These are phyloP conservation scores for Aspergillus pseudonomiae DNA, from an alignment of 2,329 filamentous ascomycete genomes.

Conservation along the genomic window DNA sequence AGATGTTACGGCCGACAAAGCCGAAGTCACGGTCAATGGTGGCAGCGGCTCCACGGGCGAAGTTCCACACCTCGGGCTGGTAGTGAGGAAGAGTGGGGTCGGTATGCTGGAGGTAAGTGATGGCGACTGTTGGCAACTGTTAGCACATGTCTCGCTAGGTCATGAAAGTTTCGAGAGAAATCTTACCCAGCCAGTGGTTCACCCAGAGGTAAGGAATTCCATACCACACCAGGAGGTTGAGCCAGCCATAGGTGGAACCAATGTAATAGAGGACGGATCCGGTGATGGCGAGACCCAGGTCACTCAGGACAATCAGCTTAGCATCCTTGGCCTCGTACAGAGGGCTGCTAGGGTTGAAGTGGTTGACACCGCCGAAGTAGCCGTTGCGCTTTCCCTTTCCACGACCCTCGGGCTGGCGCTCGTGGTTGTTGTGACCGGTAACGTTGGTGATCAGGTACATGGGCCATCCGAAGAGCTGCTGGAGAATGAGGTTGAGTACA, in stretches of 20 bases:
- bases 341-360: constrained; percentile 87
- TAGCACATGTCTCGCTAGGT: constrained; percentile 14
- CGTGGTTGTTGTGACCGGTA: constrained; percentile 94
- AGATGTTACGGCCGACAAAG: constrained; percentile 85
- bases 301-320: constrained; percentile 81
- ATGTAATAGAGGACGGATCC: constrained; percentile 66
- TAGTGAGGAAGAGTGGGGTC: constrained; percentile 95
- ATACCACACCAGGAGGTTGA: constrained; percentile 93
- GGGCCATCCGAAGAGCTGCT: constrained; percentile 93
- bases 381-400: constrained; percentile 92
- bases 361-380: constrained; percentile 79
- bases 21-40: constrained; percentile 98
- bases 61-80: constrained; percentile 83
- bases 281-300: constrained; percentile 74
- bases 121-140: constrained; percentile 68
- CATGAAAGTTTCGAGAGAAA: constrained; percentile 1
- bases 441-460: constrained; percentile 90
- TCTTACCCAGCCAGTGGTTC: constrained; percentile 97
- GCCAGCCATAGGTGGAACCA: constrained; percentile 76
- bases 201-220: constrained; percentile 94
- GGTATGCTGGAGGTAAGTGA: constrained; percentile 97
- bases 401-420: constrained; percentile 87
- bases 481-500: constrained; percentile 70
- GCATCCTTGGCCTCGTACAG: constrained; percentile 91
- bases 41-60: constrained; percentile 86